Base-by-base conservation (phyloP, 2,329 filamentous ascomycete species). In the Colletotrichum lupini region DNA sequence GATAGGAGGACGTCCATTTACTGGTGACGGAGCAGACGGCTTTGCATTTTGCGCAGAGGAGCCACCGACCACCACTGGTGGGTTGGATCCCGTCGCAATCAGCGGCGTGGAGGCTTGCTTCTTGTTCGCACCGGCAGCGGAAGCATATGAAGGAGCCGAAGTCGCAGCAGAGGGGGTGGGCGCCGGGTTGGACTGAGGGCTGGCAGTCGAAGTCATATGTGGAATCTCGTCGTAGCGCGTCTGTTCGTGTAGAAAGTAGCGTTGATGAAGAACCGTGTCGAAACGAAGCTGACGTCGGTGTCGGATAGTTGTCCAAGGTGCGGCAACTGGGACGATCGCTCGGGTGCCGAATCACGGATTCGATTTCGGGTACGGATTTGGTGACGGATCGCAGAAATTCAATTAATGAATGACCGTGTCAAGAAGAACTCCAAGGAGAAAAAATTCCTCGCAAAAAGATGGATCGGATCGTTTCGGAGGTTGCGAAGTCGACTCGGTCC, bases 1-100 rank as follows among this genome's bases (percentile, higher is more conserved):
- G 83, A 92, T 92, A 83, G 91, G 87, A 77, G 88, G 87, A 85
- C 93, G 93, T 89, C 94, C 94, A 89, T 97, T 98, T 89, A 97
- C 90, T 83, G 93, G 91, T 87, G 94, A 92, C 79, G 91, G 89
- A 79, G 92, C 90, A 81, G 90, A 88, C 82, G 90, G 84, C 82
- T 92, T 91, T 78, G 88, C 90, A 89, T 89, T 85, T 77, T 87
- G 81, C 76, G 85, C 82, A 81, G 82, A 81, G 78, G 88, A 85
- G 73, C 87, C 87, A 80, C 87, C 88, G 80, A 89, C 86, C 81
- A 88, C 89, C 82, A 89, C 85, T 68, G 86, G 81, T 75, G 88
- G 87, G 77, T 85, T 85, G 76, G 89, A 88, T 81, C 89, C 88
- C 82, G 89, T 87, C 83, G 88, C 89, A 82, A 89, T 87, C 83